These are phyloP conservation scores for Paramecium sonneborni DNA, from an alignment of 73 alveolate genomes.

Conservation along the genomic window DNA sequence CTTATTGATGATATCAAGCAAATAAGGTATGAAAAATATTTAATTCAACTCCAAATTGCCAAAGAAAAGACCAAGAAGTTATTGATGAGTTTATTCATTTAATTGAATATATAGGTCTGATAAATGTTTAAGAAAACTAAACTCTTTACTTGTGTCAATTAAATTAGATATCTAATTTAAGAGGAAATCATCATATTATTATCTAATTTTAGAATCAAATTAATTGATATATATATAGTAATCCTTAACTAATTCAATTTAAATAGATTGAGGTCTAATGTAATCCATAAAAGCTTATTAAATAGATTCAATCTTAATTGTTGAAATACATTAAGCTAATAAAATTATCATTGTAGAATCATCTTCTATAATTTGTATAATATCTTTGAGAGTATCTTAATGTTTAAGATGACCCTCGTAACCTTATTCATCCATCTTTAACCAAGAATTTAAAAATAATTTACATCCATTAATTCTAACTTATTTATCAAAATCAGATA, in stretches of 20 bases:
- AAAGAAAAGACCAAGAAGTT: background rate
- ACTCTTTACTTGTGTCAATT: background rate
- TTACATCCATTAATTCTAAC: background rate
- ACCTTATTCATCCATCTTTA: slow-evolving; percentile 12
- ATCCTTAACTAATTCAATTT: background rate
- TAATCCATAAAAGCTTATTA: background rate
- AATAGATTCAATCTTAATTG: background rate
- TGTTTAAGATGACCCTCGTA: background rate
- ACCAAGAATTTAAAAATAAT: background rate
- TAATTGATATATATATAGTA: background rate
- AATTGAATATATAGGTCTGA: background rate
- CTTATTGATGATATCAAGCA: background rate
- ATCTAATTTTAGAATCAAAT: background rate
- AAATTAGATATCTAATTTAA: background rate
- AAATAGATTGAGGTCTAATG: background rate
- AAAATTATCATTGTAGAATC: background rate
- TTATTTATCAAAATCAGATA: background rate
- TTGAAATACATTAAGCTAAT: background rate
- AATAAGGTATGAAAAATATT: background rate
- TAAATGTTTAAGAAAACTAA: slow-evolving; percentile 11
- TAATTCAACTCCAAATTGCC: slow-evolving; percentile 4
- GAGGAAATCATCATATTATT: background rate
- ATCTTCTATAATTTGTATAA: background rate
- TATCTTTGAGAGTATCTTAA: background rate
- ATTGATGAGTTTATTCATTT: background rate